phyloP scores from a whole-genome alignment of 2,329 filamentous ascomycete genomes.

The Cyanodermella asteris region DNA sequence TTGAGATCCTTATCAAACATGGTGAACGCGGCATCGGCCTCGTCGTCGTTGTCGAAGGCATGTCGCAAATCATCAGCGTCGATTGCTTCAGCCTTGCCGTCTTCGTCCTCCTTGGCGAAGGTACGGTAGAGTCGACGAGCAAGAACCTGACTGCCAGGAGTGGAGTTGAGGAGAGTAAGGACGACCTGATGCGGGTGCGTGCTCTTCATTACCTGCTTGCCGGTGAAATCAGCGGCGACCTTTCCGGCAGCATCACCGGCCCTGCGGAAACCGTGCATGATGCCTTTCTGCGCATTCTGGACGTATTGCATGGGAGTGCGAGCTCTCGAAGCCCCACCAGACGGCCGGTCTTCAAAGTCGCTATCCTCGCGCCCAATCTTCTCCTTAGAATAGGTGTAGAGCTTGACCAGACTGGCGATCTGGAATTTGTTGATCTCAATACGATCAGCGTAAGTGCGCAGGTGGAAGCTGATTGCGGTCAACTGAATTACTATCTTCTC shows the following conservation, averaged over 20 bases:
- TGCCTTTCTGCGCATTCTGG: conserved; percentile 47
- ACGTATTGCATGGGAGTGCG: conserved; percentile 56
- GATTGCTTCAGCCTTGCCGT: conserved; percentile 55
- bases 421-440: conserved; percentile 88
- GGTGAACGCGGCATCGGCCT: conserved; percentile 68
- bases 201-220: conserved; percentile 42
- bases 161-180: conserved; percentile 50
- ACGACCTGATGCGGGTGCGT: conserved; percentile 73
- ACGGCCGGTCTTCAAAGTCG: conserved; percentile 42
- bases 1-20: conserved; percentile 97
- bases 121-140: conserved; percentile 77
- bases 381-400: conserved; percentile 42
- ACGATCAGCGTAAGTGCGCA: conserved; percentile 70
- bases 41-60: conserved; percentile 63
- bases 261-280: conserved; percentile 52
- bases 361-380: conserved; percentile 50
- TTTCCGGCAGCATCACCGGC: conserved; percentile 70
- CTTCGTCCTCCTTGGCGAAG: conserved; percentile 45
- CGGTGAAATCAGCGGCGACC: conserved; percentile 81
- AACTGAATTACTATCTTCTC: conserved; percentile 91
- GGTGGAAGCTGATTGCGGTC: conserved; percentile 82
- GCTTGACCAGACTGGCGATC: conserved; percentile 44
- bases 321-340: conserved; percentile 31
- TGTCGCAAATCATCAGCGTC: conserved; percentile 53
- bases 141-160: conserved; percentile 55